Conservation (phyloP, 2,329 filamentous ascomycete species). For the Penicillium expansum region DNA sequence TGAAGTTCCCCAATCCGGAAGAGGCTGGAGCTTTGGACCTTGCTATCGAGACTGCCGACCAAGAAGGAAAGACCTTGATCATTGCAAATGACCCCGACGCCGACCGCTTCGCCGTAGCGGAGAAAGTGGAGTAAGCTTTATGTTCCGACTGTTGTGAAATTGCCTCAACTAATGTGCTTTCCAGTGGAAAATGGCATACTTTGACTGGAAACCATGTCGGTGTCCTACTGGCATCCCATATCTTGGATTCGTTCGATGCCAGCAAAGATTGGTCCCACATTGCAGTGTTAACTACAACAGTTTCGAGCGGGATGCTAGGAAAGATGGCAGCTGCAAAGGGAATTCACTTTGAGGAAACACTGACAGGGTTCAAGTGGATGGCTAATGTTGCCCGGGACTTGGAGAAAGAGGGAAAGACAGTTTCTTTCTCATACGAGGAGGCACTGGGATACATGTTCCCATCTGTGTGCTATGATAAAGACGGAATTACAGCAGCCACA, state of each 20-base stretch:
- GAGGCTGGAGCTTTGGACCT: conserved; percentile 62
- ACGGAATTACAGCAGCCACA: conserved; percentile 60
- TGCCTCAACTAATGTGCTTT: conserved; percentile 2
- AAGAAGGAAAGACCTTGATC: conserved; percentile 50
- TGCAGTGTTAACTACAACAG: conserved; percentile 61
- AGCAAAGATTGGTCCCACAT: conserved; percentile 40
- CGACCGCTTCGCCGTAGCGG: conserved; percentile 61
- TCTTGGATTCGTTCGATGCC: conserved; percentile 49
- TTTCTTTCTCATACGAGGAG: conserved; percentile 62
- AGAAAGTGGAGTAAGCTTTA: conserved; percentile 49
- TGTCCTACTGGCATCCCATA: conserved; percentile 57
- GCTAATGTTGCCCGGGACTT: conserved; percentile 59
- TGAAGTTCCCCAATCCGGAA: conserved; percentile 64
- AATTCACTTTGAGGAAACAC: conserved; percentile 58
- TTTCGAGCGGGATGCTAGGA: conserved; percentile 62
- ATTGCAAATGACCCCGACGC: conserved; percentile 65
- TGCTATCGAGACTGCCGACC: conserved; percentile 56
- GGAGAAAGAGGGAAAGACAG: conserved; percentile 48
- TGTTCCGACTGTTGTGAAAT: neutral
- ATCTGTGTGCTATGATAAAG: conserved; percentile 61
- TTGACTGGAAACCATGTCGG: conserved; percentile 66
- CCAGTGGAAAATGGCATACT: conserved; percentile 55
- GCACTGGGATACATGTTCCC: conserved; percentile 67
- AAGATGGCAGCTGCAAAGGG: conserved; percentile 55
- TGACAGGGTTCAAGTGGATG: conserved; percentile 69